Base-by-base conservation (phyloP, 2,329 filamentous ascomycete species). In the Trichoderma hamatum region DNA sequence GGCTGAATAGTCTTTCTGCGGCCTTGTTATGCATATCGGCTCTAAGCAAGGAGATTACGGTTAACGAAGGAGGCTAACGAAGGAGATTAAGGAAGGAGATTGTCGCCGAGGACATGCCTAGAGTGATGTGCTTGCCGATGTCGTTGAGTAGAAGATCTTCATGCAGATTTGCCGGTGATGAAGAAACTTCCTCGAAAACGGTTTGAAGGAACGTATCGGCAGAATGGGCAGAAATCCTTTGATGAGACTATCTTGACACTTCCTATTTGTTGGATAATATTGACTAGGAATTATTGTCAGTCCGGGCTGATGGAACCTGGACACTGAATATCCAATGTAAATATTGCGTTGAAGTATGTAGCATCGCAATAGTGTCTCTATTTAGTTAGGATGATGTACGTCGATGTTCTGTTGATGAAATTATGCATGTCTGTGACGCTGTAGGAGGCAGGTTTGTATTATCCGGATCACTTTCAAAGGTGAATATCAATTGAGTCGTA, bases 241-340 rank as follows among this genome's bases (percentile, higher is more conserved):
- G 19, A 49, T 2, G 36, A 26, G 5, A 30, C n/a, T 32, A 9
- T 11, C 46, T 49, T 49, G 46, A 21, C 10, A 24, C 11, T 9
- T 61, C 58, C 58, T 61, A 61, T 61, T 61, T 46, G 58, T 19
- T 61, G 58, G 58, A 28, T 49, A 61, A 61, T 61, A 21, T 30
- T 61, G 28, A 19, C 6, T 21, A 30, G n/a, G 28, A 49, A 11
- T 43, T 19, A 21, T 34, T 28, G 36, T 14, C 32, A 13, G 16
- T 5, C 16, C 36, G 36, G 24, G 13, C 28, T 46, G 24, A 30
- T 14, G 58, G 58, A 61, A 24, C 24, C n/a, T 46, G 39, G 14
- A 43, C 9, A 32, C 24, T 24, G 10, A 13, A 26, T 30, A 39
- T 5, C 13, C 5, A 46, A 60, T 43, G 1, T 14, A 11, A 28